A percentile compares a stretch with the other conserved stretches of the same genome.
Conservation (phyloP, 306 rosid genomes). For the Pyrus betulifolia region DNA sequence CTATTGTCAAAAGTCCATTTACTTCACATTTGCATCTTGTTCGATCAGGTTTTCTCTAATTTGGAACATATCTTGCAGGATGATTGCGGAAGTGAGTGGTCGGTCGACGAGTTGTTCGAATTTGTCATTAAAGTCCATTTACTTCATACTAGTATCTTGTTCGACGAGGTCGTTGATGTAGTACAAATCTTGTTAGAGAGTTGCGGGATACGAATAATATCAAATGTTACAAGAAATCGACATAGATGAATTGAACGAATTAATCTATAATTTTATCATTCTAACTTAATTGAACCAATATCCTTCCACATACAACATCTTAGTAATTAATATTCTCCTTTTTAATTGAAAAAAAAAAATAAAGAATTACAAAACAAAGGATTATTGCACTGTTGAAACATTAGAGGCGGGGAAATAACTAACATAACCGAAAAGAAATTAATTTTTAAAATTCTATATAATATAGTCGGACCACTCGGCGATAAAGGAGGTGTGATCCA, state of each 20-base stretch:
- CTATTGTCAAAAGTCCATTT: no score
- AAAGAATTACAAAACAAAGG: background rate
- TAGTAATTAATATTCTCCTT: background rate
- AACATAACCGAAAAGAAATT: background rate
- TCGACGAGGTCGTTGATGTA: accelerated
- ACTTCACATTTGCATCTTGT: no score
- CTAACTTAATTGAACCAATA: no score
- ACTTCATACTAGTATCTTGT: background rate
- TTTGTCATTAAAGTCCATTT: no score
- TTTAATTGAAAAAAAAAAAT: background rate
- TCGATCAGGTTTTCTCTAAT: background rate
- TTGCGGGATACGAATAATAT: no score
- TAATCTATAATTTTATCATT: no score
- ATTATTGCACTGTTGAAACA: background rate
- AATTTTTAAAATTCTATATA: conserved; percentile 7
- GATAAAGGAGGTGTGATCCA: conserved; percentile 92
- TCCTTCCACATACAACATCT: no score
- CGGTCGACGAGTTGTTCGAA: background rate
- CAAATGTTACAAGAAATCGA: no score
- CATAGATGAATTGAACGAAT: no score
- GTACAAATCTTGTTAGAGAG: no score
- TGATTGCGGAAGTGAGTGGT: background rate
- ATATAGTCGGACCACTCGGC: conserved; percentile 94
- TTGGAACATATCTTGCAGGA: background rate
- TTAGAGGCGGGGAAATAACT: background rate